Conservation (phyloP, 2,329 filamentous ascomycete genomes). For the Aspergillus brunneoviolaceus region DNA sequence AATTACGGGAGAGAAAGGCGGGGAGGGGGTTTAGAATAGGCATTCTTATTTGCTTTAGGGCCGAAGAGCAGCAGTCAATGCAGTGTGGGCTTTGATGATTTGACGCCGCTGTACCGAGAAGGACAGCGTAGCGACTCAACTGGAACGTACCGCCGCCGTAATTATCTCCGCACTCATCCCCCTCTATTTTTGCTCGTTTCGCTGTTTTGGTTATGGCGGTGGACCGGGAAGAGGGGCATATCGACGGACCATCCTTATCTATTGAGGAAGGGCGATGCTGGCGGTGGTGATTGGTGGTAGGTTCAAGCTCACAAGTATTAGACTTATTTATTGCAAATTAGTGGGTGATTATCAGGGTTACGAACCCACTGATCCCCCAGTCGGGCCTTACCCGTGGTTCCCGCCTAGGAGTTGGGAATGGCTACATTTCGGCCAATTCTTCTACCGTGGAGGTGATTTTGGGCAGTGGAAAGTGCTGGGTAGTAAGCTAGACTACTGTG, state of each 20-base stretch:
- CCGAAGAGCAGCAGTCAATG: neutral
- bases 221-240: conserved; percentile 4
- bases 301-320: conserved; percentile 1
- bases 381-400: neutral
- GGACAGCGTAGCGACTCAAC: neutral
- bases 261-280: neutral
- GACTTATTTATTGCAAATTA: conserved; percentile 10
- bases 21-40: neutral
- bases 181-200: neutral
- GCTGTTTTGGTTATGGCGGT: conserved; percentile 1
- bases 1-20: conserved; percentile 1
- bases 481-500: too few relatives aligned
- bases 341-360: neutral
- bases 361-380: neutral
- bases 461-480: neutral
- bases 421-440: neutral
- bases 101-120: neutral
- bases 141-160: neutral
- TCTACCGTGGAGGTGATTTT: neutral
- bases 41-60: neutral
- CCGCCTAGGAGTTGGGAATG: neutral
- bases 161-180: neutral
- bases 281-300: conserved; percentile 1
- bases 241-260: conserved; percentile 4
- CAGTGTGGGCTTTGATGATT: neutral